phyloP scores from a whole-genome alignment of 306 rosid genomes.

The Datisca glomerata region DNA sequence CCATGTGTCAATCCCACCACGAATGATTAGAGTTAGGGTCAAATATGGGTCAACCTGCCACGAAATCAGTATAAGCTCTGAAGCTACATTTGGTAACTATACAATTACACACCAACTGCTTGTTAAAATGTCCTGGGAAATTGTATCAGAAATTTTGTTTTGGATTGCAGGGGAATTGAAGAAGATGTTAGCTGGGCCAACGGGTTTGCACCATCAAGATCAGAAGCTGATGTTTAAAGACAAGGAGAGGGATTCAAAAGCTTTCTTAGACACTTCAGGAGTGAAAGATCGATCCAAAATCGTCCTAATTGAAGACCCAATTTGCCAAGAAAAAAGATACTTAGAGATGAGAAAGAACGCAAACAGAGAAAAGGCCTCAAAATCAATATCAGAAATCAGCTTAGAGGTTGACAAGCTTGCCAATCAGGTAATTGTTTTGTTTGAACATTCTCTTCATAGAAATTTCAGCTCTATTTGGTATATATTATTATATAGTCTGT shows the following conservation, averaged over 20 bases:
- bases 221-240: slow-evolving; percentile 68
- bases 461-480: neutral
- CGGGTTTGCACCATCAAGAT: slow-evolving; percentile 53
- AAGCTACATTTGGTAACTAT: slow-evolving; percentile 72
- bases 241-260: slow-evolving; percentile 67
- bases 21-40: slow-evolving; percentile 47
- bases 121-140: neutral
- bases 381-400: slow-evolving; percentile 36
- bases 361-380: slow-evolving; percentile 40
- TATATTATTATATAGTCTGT: neutral
- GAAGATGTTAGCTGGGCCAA: slow-evolving; percentile 48
- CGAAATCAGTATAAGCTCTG: slow-evolving; percentile 47
- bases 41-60: slow-evolving; percentile 48
- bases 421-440: slow-evolving; percentile 56
- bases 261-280: slow-evolving; percentile 52
- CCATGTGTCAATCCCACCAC: slow-evolving; percentile 16
- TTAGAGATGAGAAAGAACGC: slow-evolving; percentile 34
- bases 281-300: slow-evolving; percentile 68
- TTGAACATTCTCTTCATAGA: neutral
- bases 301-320: slow-evolving; percentile 40
- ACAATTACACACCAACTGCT: neutral
- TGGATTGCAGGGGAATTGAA: slow-evolving; percentile 70
- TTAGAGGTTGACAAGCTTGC: slow-evolving; percentile 42
- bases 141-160: neutral
- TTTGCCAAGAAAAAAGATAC: slow-evolving; percentile 40